These are phyloP conservation scores for Lactifluus volemus DNA, from an alignment of 768 basidiomycete genomes.

Conservation along the genomic window DNA sequence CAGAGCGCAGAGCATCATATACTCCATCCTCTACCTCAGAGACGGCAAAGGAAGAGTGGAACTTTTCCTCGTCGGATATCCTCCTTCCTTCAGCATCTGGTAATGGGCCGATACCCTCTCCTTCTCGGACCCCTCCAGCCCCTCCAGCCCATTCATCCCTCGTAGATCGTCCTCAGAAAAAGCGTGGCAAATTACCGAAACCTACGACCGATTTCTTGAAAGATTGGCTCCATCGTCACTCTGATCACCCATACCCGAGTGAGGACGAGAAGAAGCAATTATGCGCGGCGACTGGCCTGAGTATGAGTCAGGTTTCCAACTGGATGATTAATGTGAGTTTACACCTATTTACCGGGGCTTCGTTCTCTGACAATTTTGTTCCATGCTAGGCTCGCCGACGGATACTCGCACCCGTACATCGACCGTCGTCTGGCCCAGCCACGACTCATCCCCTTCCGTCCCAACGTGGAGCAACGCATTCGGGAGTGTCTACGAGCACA, in stretches of 20 bases:
- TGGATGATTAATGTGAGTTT: conserved; percentile 83
- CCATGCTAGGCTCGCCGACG: conserved; percentile 59
- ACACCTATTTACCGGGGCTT: background rate
- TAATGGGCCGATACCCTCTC: conserved; percentile 34
- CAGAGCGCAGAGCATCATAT: conserved; percentile 47
- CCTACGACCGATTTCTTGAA: conserved; percentile 86
- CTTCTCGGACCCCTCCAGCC: conserved; percentile 37
- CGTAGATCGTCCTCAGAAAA: conserved; percentile 70
- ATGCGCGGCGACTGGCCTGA: conserved; percentile 76
- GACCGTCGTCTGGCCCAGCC: conserved; percentile 66
- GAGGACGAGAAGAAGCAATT: conserved; percentile 89
- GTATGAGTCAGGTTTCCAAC: conserved; percentile 85
- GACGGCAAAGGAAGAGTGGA: conserved; percentile 62
- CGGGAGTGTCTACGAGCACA: conserved; percentile 18
- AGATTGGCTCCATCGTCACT: conserved; percentile 81
- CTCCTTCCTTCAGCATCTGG: conserved; percentile 35
- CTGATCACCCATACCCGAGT: conserved; percentile 82
- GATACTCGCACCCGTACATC: conserved; percentile 75
- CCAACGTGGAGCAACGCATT: conserved; percentile 20
- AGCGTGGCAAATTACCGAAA: conserved; percentile 83
- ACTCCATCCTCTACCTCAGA: conserved; percentile 28
- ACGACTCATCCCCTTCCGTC: conserved; percentile 65
- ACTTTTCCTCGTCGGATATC: conserved; percentile 54
- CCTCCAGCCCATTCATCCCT: conserved; percentile 44
- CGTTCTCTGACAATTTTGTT: conserved; percentile 15